A percentile compares a stretch with the other conserved stretches of the same genome.
Evolutionary conservation across 1,284 basidiomycete genomes (phyloP).

Genomic region (Chiua sp.): DNA sequence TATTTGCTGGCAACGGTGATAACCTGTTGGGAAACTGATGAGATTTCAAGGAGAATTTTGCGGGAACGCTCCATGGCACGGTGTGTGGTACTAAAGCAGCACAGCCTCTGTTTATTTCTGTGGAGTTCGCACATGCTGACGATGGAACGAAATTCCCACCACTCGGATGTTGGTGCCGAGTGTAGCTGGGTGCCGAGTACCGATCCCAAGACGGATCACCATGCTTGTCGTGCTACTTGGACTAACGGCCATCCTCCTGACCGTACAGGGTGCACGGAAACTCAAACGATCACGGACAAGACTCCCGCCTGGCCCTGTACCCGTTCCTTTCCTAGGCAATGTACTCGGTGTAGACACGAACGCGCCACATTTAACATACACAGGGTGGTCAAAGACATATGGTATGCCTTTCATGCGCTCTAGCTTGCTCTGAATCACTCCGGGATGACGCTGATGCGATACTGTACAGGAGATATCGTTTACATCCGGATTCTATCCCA

Average conservation of each 20-base stretch:
- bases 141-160: no score
- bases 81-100: no score
- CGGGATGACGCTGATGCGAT: not conserved
- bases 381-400: slow-evolving; percentile 15
- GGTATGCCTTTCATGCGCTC: slow-evolving; percentile 1
- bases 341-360: slow-evolving; percentile 8
- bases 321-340: slow-evolving; percentile 16
- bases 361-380: slow-evolving; percentile 12
- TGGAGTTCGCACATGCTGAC: no score
- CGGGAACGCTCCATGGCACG: no score
- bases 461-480: slow-evolving; percentile 17
- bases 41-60: no score
- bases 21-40: no score
- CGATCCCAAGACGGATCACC: not conserved
- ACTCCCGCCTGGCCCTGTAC: slow-evolving; percentile 14
- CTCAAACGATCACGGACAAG: not conserved
- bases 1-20: no score
- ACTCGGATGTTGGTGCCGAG: no score
- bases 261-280: slow-evolving; percentile 5
- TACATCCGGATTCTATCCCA: slow-evolving; percentile 11
- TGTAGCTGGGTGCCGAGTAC: no score
- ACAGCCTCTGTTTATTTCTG: no score
- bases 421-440: no score
- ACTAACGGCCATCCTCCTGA: slow-evolving; percentile 10
- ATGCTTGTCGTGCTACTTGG: slow-evolving; percentile 11